phyloP scores from a whole-genome alignment of 306 rosid genomes.

The Mimosa pudica region DNA sequence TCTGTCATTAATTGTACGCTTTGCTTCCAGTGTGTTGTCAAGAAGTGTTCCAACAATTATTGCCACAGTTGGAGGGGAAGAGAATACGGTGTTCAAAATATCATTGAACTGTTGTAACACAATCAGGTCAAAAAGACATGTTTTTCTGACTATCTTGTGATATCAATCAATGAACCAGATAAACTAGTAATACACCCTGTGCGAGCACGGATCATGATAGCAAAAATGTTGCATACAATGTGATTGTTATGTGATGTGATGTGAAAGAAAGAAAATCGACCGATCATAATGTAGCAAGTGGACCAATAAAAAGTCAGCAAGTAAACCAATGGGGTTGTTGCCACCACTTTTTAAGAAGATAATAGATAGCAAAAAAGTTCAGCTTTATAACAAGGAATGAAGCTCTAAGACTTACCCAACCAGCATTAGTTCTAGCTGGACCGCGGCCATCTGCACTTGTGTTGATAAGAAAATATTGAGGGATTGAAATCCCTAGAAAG shows the following conservation, averaged over 20 bases:
- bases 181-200: too few relatives aligned
- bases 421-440: conserved; percentile 72
- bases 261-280: too few relatives aligned
- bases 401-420: conserved; percentile 74
- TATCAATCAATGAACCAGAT: not conserved
- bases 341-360: too few relatives aligned
- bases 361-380: too few relatives aligned
- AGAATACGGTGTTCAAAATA: conserved; percentile 85
- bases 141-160: not conserved
- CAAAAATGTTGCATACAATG: too few relatives aligned
- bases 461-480: conserved; percentile 78
- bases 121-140: conserved; percentile 25
- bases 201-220: too few relatives aligned
- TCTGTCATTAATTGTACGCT: conserved; percentile 48
- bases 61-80: conserved; percentile 85
- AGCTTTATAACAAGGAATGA: not conserved
- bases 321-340: too few relatives aligned
- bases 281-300: too few relatives aligned
- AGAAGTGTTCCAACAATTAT: conserved; percentile 78
- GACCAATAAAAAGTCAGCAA: too few relatives aligned
- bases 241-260: too few relatives aligned
- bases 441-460: conserved; percentile 71
- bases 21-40: conserved; percentile 79
- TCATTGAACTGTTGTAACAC: conserved; percentile 68
- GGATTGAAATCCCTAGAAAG: conserved; percentile 85